Evolutionary conservation across 1,284 basidiomycete species (phyloP).

Genomic region (Termitomyces sp.): DNA sequence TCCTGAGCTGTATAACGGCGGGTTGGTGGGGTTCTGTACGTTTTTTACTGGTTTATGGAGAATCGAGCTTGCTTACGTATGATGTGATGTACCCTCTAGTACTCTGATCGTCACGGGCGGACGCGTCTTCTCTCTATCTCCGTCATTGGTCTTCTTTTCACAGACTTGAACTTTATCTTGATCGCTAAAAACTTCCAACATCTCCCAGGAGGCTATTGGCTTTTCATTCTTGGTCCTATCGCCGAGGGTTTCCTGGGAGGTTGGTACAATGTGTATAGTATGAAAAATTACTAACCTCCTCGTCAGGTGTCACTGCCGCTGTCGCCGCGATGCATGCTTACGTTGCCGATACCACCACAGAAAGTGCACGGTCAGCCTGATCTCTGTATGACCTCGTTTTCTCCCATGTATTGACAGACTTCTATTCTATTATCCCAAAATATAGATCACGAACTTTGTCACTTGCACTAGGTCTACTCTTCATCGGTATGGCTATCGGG

Average conservation of each 20-base stretch:
- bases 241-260: conserved; percentile 81
- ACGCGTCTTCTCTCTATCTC: conserved; percentile 60
- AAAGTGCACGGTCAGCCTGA: conserved; percentile 39
- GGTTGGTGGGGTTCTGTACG: conserved; percentile 81
- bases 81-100: conserved; percentile 32
- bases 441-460: conserved; percentile 60
- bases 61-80: neutral
- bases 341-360: conserved; percentile 53
- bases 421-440: neutral
- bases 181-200: conserved; percentile 55
- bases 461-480: conserved; percentile 55
- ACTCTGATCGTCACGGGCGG: conserved; percentile 80
- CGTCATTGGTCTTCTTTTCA: conserved; percentile 58
- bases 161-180: conserved; percentile 64
- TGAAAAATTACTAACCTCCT: conserved; percentile 1
- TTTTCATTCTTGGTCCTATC: conserved; percentile 68
- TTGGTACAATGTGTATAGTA: conserved; percentile 26
- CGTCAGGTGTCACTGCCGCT: conserved; percentile 44
- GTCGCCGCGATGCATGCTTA: conserved; percentile 58
- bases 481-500: conserved; percentile 66
- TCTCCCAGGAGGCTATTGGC: conserved; percentile 79
- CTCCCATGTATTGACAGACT: neutral
- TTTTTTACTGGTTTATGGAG: conserved; percentile 1
- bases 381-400: neutral
- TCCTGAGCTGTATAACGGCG: conserved; percentile 70